A percentile compares a stretch with the other conserved stretches of the same genome.
Evolutionary conservation across 306 rosid species (phyloP).

Genomic region (Quercus alba): DNA sequence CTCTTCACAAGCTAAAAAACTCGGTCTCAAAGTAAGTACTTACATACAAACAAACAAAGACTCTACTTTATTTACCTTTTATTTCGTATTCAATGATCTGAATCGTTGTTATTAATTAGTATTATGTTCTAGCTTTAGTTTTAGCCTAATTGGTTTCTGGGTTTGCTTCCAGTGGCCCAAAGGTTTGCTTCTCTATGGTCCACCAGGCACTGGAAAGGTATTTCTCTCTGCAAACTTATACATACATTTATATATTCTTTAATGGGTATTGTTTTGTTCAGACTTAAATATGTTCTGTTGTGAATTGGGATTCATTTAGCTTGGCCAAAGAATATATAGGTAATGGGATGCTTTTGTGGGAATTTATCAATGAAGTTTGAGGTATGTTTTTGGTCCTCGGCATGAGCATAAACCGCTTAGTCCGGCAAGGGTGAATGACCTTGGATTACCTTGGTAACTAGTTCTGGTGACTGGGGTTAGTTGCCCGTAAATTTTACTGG

Average conservation of each 20-base stretch:
- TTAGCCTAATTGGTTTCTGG: constrained; percentile 8
- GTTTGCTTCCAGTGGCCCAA: constrained; percentile 73
- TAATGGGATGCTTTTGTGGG: neutral
- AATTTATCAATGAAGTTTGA: neutral
- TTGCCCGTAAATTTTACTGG: too few relatives aligned
- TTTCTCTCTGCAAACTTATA: neutral
- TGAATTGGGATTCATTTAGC: neutral
- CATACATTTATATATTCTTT: neutral
- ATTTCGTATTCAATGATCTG: neutral
- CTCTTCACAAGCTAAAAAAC: constrained; percentile 43
- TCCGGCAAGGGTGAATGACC: too few relatives aligned
- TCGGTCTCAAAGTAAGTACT: constrained; percentile 61
- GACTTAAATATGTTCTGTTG: neutral
- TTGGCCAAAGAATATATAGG: neutral
- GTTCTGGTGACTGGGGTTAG: too few relatives aligned
- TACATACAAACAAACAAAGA: neutral
- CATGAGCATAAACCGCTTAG: too few relatives aligned
- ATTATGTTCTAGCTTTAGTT: neutral
- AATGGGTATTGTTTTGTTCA: neutral
- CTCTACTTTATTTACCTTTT: neutral
- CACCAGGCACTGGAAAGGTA: constrained; percentile 97
- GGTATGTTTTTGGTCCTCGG: neutral
- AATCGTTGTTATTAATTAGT: neutral
- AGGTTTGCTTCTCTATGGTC: constrained; percentile 83
- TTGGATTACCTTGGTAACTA: too few relatives aligned